Conservation (phyloP, 306 rosid genomes). For the Vigna reflexopilosa region DNA sequence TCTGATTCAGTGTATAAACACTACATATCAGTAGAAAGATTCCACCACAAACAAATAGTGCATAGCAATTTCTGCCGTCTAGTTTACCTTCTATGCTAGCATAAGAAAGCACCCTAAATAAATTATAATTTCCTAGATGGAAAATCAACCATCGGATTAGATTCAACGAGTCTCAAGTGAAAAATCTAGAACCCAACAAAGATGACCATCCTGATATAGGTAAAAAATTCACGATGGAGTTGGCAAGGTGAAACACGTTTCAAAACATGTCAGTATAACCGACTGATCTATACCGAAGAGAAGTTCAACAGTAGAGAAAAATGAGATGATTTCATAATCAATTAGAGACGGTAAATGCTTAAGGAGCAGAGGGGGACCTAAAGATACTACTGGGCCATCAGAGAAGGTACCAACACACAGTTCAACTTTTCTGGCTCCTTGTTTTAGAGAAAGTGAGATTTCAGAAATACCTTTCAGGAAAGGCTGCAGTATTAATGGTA, state of each 20-base stretch:
- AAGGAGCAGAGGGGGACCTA: slow-evolving; percentile 6
- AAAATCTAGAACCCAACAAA: slow-evolving; percentile 17
- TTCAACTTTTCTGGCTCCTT: slow-evolving; percentile 20
- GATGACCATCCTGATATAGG: neutral
- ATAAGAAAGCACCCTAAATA: neutral
- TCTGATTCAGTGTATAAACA: neutral
- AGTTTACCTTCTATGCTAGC: slow-evolving; percentile 28
- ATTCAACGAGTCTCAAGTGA: slow-evolving; percentile 11
- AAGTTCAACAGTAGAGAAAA: neutral
- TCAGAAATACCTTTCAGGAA: slow-evolving; percentile 29
- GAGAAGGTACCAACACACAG: slow-evolving; percentile 24
- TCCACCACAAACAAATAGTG: neutral
- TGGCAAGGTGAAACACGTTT: slow-evolving; percentile 25
- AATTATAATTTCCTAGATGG: neutral
- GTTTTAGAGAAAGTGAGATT: slow-evolving; percentile 19
- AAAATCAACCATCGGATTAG: slow-evolving; percentile 9
- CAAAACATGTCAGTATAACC: slow-evolving; percentile 15
- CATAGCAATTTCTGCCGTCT: neutral
- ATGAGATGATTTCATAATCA: neutral
- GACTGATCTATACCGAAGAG: slow-evolving; percentile 3
- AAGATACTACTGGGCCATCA: slow-evolving; percentile 17
- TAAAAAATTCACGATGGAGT: slow-evolving; percentile 7
- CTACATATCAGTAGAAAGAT: too few species aligned
- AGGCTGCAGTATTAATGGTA: slow-evolving; percentile 27
- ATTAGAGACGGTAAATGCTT: slow-evolving; percentile 5